Evolutionary conservation across 2,329 filamentous ascomycete species (phyloP).

Genomic region (Xylariales sp.): DNA sequence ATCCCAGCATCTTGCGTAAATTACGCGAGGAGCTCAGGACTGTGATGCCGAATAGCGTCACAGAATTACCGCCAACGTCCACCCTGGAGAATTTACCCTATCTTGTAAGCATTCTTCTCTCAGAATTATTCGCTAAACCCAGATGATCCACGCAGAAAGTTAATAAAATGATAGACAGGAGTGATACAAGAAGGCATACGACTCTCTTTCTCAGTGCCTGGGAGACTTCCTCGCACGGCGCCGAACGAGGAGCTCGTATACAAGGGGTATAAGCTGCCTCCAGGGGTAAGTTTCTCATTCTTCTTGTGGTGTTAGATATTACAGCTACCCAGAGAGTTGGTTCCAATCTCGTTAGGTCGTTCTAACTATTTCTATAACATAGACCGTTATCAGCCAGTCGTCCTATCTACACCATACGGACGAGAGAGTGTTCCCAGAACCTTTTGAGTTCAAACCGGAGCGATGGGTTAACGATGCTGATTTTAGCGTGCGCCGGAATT

Average conservation of each 20-base stretch:
- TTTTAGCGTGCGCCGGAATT: background rate
- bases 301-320: too few species aligned
- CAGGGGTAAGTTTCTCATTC: conserved; percentile 5
- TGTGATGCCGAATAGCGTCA: conserved; percentile 10
- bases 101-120: background rate
- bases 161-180: conserved; percentile 10
- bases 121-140: background rate
- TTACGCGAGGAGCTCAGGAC: conserved; percentile 24
- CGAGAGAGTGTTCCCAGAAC: conserved; percentile 5
- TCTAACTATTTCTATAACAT: background rate
- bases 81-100: conserved; percentile 12
- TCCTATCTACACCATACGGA: conserved; percentile 13
- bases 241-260: conserved; percentile 23
- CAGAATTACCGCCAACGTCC: conserved; percentile 11
- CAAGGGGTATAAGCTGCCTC: conserved; percentile 18
- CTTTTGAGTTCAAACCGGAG: conserved; percentile 7
- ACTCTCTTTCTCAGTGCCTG: conserved; percentile 19
- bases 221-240: conserved; percentile 23
- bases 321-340: too few species aligned
- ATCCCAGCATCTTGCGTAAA: conserved; percentile 20
- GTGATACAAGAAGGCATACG: conserved; percentile 26
- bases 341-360: too few species aligned
- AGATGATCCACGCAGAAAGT: background rate
- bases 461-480: conserved; percentile 10
- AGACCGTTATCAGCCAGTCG: conserved; percentile 9